Conservation (phyloP, 805 yeast species). For the Ogataea trehalophila region DNA sequence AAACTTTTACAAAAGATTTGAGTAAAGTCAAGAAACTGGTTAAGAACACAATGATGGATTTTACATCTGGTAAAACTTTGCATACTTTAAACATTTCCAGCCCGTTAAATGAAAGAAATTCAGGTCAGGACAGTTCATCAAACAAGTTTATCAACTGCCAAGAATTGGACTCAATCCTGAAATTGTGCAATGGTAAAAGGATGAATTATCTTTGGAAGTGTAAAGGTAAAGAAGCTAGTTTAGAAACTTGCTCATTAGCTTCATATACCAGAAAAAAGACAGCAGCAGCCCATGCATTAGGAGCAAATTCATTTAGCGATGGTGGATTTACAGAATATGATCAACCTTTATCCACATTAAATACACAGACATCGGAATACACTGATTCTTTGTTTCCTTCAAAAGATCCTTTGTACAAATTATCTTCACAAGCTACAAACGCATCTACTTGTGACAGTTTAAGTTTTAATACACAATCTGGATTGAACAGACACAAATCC, state of each 20-base stretch:
- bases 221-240: conserved; percentile 39
- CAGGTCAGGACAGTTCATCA: conserved; percentile 10
- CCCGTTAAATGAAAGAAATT: conserved; percentile 15
- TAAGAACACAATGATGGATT: conserved; percentile 33
- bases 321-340: no score
- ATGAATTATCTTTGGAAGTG: conserved; percentile 44
- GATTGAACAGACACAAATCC: conserved; percentile 14
- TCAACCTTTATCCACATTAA: no score
- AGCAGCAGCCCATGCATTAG: no score
- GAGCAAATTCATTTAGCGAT: not conserved
- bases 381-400: no score
- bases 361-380: no score
- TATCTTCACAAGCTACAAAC: not conserved
- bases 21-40: conserved; percentile 31
- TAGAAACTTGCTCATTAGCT: conserved; percentile 23
- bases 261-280: conserved; percentile 4
- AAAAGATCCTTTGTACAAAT: not conserved
- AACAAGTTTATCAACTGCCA: conserved; percentile 21
- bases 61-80: conserved; percentile 32
- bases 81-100: conserved; percentile 24
- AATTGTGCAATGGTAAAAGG: conserved; percentile 26
- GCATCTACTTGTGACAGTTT: not conserved
- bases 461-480: conserved; percentile 3
- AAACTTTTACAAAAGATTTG: conserved; percentile 31
- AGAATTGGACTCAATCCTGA: conserved; percentile 23